Base-by-base conservation (phyloP, 2,329 filamentous ascomycete species). In the Blumeria graminis region DNA sequence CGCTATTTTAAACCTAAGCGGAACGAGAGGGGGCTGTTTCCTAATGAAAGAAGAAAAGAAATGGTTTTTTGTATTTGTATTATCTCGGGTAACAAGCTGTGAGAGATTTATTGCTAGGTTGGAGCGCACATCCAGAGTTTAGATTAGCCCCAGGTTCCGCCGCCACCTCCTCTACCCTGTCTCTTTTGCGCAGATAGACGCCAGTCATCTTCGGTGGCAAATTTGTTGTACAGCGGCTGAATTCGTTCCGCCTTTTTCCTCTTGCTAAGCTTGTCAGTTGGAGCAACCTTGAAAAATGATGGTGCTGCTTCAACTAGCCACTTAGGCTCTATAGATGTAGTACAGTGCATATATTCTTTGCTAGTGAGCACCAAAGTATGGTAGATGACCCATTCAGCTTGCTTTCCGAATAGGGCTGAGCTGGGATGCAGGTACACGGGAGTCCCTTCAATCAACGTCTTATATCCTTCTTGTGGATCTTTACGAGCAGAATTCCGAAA, bases 301-400 rank as follows among this genome's bases (percentile, higher is more conserved):
- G 93, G 92, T n/a, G 93, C 92, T 11, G 89, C 90, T 64, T 95
- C 89, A 0, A 96, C 88, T 22, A 98, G 76, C 80, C 80, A 84
- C 65, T 94, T 94, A 8, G 92, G 90, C 70, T 98, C 92, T 64
- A 98, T 96, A 3, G 78, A 78, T 3, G 87, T 94, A 13, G 88
- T 92, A 66, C 80, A 86, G 65, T 94, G 89, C 92, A 98, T 96
- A 69, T 96, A 98, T 71, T 98, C 92, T 71, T 94, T 90, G 28
- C 85, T 93, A 28, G 92, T 98, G 63, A 96, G 76, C 7, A 96
- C 86, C 18, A 98, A 74, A 56, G 80, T 82, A 65, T 95, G 83
- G 67, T 94, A 98, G 56, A 98, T 86, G 36, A 96, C 92, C 75
- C 93, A 93, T 70, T 98, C 92, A 0, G 89, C 84, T 58, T 90